Conservation (phyloP, 768 basidiomycete genomes). For the Termitomyces sp. region DNA sequence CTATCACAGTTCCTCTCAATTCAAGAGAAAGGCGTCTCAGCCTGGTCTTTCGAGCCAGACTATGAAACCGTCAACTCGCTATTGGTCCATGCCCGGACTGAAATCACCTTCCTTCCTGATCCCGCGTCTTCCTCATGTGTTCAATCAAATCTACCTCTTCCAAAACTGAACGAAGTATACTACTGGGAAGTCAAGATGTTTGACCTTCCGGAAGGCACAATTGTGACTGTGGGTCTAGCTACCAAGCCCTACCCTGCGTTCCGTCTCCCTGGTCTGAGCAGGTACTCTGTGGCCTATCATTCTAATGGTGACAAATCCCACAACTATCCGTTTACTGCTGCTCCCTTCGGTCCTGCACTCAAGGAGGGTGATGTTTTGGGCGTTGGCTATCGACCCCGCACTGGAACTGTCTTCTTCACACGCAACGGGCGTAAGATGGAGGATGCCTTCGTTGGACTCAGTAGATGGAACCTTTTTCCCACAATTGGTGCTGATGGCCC, state of each 20-base stretch:
- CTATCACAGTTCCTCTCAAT: slow-evolving; percentile 98
- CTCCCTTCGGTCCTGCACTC: slow-evolving; percentile 76
- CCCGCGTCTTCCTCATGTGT: slow-evolving; percentile 92
- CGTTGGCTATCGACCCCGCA: slow-evolving; percentile 91
- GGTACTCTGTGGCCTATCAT: slow-evolving; percentile 90
- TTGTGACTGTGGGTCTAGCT: slow-evolving; percentile 87
- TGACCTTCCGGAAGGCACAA: slow-evolving; percentile 84
- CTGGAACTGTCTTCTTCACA: slow-evolving; percentile 98
- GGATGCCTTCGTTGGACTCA: slow-evolving; percentile 90
- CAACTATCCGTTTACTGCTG: slow-evolving; percentile 90
- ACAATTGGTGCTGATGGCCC: slow-evolving; percentile 95
- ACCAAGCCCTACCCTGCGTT: slow-evolving; percentile 97
- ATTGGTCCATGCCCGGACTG: slow-evolving; percentile 91
- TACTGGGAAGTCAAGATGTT: slow-evolving; percentile 99
- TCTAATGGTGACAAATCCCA: slow-evolving; percentile 96
- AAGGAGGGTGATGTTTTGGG: slow-evolving; percentile 96
- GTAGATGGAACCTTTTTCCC: slow-evolving; percentile 91
- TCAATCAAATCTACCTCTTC: slow-evolving; percentile 93
- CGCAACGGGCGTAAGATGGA: slow-evolving; percentile 96
- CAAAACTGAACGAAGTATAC: slow-evolving; percentile 97
- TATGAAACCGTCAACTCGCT: slow-evolving; percentile 92
- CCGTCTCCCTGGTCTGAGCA: slow-evolving; percentile 81
- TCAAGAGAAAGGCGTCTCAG: slow-evolving; percentile 98
- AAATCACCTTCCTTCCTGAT: slow-evolving; percentile 96
- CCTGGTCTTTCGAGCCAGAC: slow-evolving; percentile 99